These are phyloP conservation scores for Metarhizium humberi DNA, from an alignment of 2,329 filamentous ascomycete species.

Conservation along the genomic window DNA sequence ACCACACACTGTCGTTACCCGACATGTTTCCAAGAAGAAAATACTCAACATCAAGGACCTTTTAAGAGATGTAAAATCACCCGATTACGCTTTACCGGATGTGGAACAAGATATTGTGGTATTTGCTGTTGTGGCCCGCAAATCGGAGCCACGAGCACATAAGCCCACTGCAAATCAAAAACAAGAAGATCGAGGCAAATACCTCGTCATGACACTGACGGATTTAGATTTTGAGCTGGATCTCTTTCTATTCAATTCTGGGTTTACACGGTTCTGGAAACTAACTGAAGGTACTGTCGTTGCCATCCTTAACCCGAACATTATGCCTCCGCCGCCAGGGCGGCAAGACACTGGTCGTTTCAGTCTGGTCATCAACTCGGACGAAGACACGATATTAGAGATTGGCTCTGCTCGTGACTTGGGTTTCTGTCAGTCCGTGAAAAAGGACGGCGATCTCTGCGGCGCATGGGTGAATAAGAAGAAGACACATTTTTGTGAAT, in stretches of 20 bases:
- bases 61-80: constrained; percentile 70
- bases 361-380: constrained; percentile 74
- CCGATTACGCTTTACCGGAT: constrained; percentile 71
- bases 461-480: constrained; percentile 78
- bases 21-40: constrained; percentile 70
- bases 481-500: constrained; percentile 87
- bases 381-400: constrained; percentile 82
- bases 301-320: constrained; percentile 81
- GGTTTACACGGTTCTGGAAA: constrained; percentile 90
- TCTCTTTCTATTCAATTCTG: constrained; percentile 82
- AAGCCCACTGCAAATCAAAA: constrained; percentile 34
- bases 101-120: constrained; percentile 84
- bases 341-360: constrained; percentile 75
- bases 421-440: constrained; percentile 76
- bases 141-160: constrained; percentile 67
- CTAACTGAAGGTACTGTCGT: constrained; percentile 84
- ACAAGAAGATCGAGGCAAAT: constrained; percentile 62
- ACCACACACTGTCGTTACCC: constrained; percentile 69
- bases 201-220: constrained; percentile 83
- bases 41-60: constrained; percentile 72
- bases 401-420: constrained; percentile 78
- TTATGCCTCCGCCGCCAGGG: constrained; percentile 77
- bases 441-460: constrained; percentile 76
- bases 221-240: constrained; percentile 89
- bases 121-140: constrained; percentile 78